Base-by-base conservation (phyloP, 2,329 filamentous ascomycete species). In the Cordyceps javanica region DNA sequence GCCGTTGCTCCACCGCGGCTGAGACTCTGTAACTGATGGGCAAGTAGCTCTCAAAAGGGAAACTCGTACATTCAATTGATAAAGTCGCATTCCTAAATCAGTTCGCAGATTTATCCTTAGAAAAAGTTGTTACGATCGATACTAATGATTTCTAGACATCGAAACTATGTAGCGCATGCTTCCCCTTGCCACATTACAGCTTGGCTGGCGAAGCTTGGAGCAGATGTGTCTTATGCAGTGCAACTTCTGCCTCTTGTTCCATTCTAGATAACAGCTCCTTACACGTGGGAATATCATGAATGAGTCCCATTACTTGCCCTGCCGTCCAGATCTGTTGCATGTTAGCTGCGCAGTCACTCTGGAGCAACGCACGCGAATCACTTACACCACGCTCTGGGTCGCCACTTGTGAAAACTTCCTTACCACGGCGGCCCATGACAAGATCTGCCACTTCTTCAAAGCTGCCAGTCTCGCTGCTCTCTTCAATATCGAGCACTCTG, bases 351-450 rank as follows among this genome's bases (percentile, higher is more conserved):
- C 10, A 6, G 19, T 13, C 19, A 26, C 9, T 4, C 19, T 7
- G 32, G 19, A 25, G 41, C 7, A 2, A n/a, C 11, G 13, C 5
- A n/a, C 11, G 13, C 5, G 9, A 2, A 41, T 14, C 16, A 52
- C 49, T 52, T 52, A 97, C 91, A 55, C 94, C 94, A 70, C 83
- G 90, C 66, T 99, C 88, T 55, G 89, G 82, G 69, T 99, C 94
- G n/a, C 94, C 94, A 60, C 91, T 96, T 62, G 92, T 69, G 73
- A 97, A 97, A 5, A 97, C 94, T 77, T 97, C 82, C 61, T 90
- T 82, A 30, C 94, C 94, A 62, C 93, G 81, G 82, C 96, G 89
- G 5, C 94, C 94, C 70, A 89, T 96, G 30, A 99, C 90, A 65
- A 83, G 88, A 28, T 89, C 88, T 21, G 89, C 91, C 39, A 99